Base-by-base conservation (phyloP, 2,329 filamentous ascomycete species). In the Hymenoscyphus albidus region DNA sequence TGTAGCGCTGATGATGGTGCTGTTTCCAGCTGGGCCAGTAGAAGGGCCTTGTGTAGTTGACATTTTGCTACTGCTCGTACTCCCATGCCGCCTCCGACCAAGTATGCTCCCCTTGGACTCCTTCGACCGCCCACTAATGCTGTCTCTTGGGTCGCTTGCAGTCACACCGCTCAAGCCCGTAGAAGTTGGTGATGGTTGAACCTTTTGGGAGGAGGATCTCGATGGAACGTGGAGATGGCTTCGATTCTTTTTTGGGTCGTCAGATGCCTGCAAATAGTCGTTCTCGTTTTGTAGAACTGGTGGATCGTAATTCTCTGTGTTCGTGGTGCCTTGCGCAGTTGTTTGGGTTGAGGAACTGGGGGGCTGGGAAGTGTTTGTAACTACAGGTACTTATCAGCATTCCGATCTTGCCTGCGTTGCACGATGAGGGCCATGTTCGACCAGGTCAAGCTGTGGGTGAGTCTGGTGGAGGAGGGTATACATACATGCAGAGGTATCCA, bases 41-140 rank as follows among this genome's bases (percentile, higher is more conserved):
- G 75, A 72, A 67, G 75, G 75, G 67, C 77, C 70, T 68, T 70
- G 80, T 82, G 71, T 80, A 79, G 72, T 81, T 81, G 68, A 83
- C 85, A 74, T 83, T 81, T 77, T 86, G 67, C 74, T 87, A 78
- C 87, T 91, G 70, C 85, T 86, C 67, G 85, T 82, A 77, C 88
- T 91, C 71, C 86, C 85, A 78, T 89, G 89, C 73, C 86, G 82
- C 72, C 84, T 83, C 69, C 83, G 81, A 67, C 83, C 86, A 63
- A 86, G 78, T 71, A 88, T 85, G 77, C 87, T 90, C 70, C 82
- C 80, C 78, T 83, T 87, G 66, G 85, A 88, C 70, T 85, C 86
- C 76, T 86, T 89, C 59, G 88, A 90, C 70, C 83, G 82, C 65
- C 83, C 83, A 70, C 84, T 83, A 71, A 87, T 85, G 74, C 85